These are phyloP conservation scores for Candida taoyuanica DNA, from an alignment of 805 yeast genomes.

Conservation along the genomic window DNA sequence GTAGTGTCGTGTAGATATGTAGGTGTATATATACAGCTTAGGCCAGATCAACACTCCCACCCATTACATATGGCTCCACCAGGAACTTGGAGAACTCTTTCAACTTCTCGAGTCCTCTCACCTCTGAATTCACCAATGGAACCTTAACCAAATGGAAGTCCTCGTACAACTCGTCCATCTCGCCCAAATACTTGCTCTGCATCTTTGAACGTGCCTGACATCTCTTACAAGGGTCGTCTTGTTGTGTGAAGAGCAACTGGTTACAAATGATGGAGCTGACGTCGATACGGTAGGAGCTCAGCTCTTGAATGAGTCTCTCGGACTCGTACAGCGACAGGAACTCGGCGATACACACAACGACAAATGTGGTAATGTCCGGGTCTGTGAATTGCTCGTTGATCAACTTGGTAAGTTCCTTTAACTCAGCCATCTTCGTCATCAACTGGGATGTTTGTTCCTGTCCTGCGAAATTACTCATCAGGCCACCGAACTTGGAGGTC, in stretches of 20 bases:
- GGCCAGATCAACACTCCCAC: conserved; percentile 25
- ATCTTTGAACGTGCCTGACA: conserved; percentile 91
- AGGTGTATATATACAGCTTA: conserved; percentile 1
- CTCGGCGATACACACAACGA: conserved; percentile 97
- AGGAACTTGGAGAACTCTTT: conserved; percentile 79
- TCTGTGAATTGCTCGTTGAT: conserved; percentile 93
- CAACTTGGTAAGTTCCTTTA: conserved; percentile 75
- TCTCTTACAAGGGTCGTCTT: conserved; percentile 75
- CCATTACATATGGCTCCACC: conserved; percentile 71
- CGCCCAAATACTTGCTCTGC: conserved; percentile 93
- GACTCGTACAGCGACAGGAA: conserved; percentile 94
- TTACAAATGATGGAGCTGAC: conserved; percentile 95
- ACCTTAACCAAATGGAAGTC: conserved; percentile 95
- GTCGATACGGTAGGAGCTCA: conserved; percentile 91
- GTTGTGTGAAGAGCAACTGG: conserved; percentile 82
- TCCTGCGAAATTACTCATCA: conserved; percentile 72
- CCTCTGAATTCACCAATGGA: conserved; percentile 93
- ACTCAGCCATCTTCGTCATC: conserved; percentile 71
- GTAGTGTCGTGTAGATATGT: not conserved
- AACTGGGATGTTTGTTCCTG: conserved; percentile 52
- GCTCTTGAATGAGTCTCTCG: conserved; percentile 95
- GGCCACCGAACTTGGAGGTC: conserved; percentile 84
- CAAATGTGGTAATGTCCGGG: conserved; percentile 92
- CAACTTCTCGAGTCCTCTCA: conserved; percentile 86
- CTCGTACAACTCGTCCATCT: conserved; percentile 93